Conservation (phyloP, 2,329 filamentous ascomycete genomes). For the Shiraia bambusicola region DNA sequence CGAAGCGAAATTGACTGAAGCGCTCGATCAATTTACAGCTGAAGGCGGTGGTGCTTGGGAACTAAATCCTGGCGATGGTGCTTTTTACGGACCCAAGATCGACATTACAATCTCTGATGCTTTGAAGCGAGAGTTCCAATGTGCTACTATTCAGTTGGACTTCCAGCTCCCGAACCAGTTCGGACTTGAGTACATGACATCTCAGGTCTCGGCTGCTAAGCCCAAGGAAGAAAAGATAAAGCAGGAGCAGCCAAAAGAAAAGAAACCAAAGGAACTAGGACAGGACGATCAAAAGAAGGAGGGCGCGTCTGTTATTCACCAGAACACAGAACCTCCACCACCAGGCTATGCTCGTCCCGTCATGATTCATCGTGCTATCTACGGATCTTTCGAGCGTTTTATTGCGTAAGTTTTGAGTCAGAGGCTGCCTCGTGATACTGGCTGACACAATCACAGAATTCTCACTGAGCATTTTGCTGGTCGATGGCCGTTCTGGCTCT, state of each 20-base stretch:
- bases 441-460: slow-evolving; percentile 49
- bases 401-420: slow-evolving; percentile 53
- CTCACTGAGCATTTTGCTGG: slow-evolving; percentile 82
- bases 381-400: slow-evolving; percentile 68
- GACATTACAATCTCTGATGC: slow-evolving; percentile 94
- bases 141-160: slow-evolving; percentile 91
- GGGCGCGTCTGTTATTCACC: slow-evolving; percentile 18
- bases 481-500: slow-evolving; percentile 89
- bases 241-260: slow-evolving; percentile 30
- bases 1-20: slow-evolving; percentile 75
- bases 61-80: slow-evolving; percentile 90
- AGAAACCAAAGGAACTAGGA: slow-evolving; percentile 15
- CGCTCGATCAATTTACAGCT: slow-evolving; percentile 71
- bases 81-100: slow-evolving; percentile 98
- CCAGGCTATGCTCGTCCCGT: slow-evolving; percentile 72
- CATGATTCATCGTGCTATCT: slow-evolving; percentile 83
- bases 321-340: slow-evolving; percentile 31
- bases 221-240: slow-evolving; percentile 37
- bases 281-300: slow-evolving; percentile 24
- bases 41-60: slow-evolving; percentile 72
- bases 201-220: slow-evolving; percentile 56
- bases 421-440: background rate
- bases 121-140: slow-evolving; percentile 80
- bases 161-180: slow-evolving; percentile 86
- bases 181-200: slow-evolving; percentile 80